A percentile compares a stretch with the other conserved stretches of the same genome.
phyloP scores from a whole-genome alignment of 1,284 basidiomycete genomes.

The Meira miltonrushii region DNA sequence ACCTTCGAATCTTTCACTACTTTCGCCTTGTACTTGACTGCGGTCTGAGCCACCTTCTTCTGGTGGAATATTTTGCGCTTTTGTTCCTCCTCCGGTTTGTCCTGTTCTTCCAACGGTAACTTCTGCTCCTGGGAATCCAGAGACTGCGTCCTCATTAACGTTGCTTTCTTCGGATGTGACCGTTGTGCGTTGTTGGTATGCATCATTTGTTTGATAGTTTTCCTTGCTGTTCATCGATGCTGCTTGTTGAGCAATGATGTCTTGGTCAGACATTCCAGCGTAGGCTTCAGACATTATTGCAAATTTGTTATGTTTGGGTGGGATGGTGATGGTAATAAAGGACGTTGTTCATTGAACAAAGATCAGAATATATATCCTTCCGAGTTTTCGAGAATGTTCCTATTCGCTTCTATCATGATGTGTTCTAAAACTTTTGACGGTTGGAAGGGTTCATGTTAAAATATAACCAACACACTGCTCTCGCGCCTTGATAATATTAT shows the following conservation, averaged over 20 bases:
- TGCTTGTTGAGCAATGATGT: slow-evolving; percentile 41
- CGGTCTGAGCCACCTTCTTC: slow-evolving; percentile 36
- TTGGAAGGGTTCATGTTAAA: too few relatives aligned
- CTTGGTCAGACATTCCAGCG: slow-evolving; percentile 35
- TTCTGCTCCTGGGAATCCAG: slow-evolving; percentile 27
- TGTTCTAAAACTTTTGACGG: too few relatives aligned
- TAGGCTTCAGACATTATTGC: slow-evolving; percentile 35
- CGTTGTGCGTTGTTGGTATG: slow-evolving; percentile 32
- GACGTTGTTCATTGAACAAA: background rate
- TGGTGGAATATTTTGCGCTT: slow-evolving; percentile 36
- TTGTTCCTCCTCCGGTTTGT: slow-evolving; percentile 37
- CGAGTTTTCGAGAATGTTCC: too few relatives aligned
- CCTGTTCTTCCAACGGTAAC: slow-evolving; percentile 32
- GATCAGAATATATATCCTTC: too few relatives aligned
- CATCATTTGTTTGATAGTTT: slow-evolving; percentile 24
- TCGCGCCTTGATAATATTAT: too few relatives aligned
- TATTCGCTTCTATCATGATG: too few relatives aligned
- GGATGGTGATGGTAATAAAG: background rate
- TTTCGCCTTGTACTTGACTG: slow-evolving; percentile 28
- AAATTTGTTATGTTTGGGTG: background rate
- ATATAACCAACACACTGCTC: too few relatives aligned
- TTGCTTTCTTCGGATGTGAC: slow-evolving; percentile 31
- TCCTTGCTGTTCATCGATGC: slow-evolving; percentile 28
- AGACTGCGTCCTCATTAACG: slow-evolving; percentile 38
- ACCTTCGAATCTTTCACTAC: slow-evolving; percentile 36